Conservation (phyloP, 176 grass and related monocot species). For the Themeda triandra region DNA sequence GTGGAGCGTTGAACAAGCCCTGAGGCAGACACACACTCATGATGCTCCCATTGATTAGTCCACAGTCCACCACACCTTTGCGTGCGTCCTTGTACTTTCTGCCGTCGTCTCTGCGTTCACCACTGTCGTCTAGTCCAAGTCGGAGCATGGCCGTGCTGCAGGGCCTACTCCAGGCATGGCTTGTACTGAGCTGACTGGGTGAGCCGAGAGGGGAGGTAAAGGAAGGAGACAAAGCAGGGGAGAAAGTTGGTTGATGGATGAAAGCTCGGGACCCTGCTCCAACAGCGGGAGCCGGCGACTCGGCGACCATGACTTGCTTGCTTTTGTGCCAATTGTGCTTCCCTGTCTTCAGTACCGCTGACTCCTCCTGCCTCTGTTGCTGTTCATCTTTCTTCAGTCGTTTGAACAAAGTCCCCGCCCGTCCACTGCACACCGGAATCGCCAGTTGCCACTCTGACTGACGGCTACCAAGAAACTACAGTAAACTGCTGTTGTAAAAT, state of each 20-base stretch:
- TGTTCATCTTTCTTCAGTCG: background rate
- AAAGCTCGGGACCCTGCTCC: conserved; percentile 2
- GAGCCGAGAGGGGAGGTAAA: background rate
- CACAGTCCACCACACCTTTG: background rate
- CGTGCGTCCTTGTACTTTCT: conserved; percentile 9
- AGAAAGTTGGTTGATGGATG: background rate
- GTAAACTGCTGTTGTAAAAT: background rate
- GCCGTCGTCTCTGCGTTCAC: background rate
- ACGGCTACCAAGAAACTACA: background rate
- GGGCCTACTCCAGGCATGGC: too few species aligned
- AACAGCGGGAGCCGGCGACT: background rate
- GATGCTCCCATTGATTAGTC: conserved; percentile 18
- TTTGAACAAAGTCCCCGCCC: conserved; percentile 48
- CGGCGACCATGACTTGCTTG: background rate
- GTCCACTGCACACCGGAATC: background rate
- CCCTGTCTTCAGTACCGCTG: background rate
- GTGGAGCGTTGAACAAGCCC: too few species aligned
- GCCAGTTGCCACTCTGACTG: background rate
- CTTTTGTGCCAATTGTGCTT: background rate
- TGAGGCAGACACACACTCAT: conserved; percentile 7
- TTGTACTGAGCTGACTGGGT: too few species aligned
- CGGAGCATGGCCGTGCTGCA: background rate
- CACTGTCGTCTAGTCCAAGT: background rate
- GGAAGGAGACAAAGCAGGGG: conserved; percentile 14
- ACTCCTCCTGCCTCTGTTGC: background rate